phyloP scores from a whole-genome alignment of 257 asterid species.

The Hygrophila difformis region DNA sequence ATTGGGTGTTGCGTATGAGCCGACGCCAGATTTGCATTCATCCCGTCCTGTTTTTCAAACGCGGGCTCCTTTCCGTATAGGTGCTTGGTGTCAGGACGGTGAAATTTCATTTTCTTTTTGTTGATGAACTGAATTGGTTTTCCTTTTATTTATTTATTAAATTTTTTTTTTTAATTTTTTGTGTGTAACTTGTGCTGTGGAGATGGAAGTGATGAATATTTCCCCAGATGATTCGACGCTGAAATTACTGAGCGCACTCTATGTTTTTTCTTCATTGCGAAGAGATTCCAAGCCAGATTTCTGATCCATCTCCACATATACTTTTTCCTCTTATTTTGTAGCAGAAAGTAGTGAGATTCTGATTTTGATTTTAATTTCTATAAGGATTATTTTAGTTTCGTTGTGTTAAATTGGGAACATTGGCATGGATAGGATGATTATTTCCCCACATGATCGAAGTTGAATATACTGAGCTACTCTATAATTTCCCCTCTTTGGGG shows the following conservation, averaged over 20 bases:
- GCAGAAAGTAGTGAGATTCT: too few relatives aligned
- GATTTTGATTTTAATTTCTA: not conserved
- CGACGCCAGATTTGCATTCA: conserved; percentile 32
- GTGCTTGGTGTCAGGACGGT: conserved; percentile 34
- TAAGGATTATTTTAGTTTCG: not conserved
- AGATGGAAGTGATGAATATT: conserved; percentile 65
- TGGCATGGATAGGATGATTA: conserved; percentile 32
- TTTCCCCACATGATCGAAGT: conserved; percentile 58
- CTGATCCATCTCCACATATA: conserved; percentile 43
- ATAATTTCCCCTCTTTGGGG: conserved; percentile 18
- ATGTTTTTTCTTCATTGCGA: conserved; percentile 23
- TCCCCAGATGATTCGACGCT: conserved; percentile 94
- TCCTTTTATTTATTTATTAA: too few relatives aligned
- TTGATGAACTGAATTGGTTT: not conserved
- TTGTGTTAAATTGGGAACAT: too few relatives aligned
- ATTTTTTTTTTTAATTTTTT: too few relatives aligned
- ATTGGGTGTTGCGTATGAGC: conserved; percentile 68
- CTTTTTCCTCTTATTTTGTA: too few relatives aligned
- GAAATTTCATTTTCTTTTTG: conserved; percentile 11
- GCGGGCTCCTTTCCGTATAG: conserved; percentile 12
- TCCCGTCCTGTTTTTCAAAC: conserved; percentile 29
- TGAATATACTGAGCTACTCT: conserved; percentile 37
- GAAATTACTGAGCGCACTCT: conserved; percentile 72
- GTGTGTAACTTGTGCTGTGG: not conserved
- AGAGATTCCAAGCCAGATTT: conserved; percentile 56